Base-by-base conservation (phyloP, 2,329 filamentous ascomycete species). In the Acrodontium crateriforme region DNA sequence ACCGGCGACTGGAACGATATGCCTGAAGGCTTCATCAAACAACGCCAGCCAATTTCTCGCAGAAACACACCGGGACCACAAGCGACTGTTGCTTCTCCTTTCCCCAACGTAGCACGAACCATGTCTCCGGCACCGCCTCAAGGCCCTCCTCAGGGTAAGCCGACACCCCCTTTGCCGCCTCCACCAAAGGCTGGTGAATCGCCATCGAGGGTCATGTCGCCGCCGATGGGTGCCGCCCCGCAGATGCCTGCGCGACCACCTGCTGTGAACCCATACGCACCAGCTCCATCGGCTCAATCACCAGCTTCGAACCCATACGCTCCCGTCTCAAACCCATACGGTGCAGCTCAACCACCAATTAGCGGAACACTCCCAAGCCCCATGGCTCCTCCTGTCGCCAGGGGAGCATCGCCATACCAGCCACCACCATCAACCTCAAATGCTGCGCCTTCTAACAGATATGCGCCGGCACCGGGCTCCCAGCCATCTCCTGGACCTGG, bases 1-100 rank as follows among this genome's bases (percentile, higher is more conserved):
- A 75, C 76, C 38, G 71, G 76, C 16, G 78, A 80, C 43, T 98
- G 89, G 89, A 98, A 98, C 44, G 89, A 98, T 54, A 78, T 91
- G 28, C 89, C 89, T 2, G 69, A 93, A 45, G 79, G 59, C 31
- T 74, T 95, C 41, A 52, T 59, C 24, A 82, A 87, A 60, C 61
- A 69, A 30, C 67, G 78, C n/a, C 40, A 45, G 18, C 34, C 46
- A 4, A 68, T 71, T 9, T 68, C 76, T 13, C 74, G 85, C 40
- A 72, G 77, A 49, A 66, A 67, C 24, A 94, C 87, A 1, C 83
- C 85, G 2, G 73, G 66, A 30, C 49, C 58, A 23, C 69, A 73
- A 28, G 63, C 78, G 3, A 12, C 13, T n/a, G 72, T 84, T 27
- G 71, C 66, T n/a, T 72, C 79, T 11, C 81, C 83, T 6, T 92